Evolutionary conservation across 139 green algal species (phyloP).

Genomic region (Coccomyxa sp.): DNA sequence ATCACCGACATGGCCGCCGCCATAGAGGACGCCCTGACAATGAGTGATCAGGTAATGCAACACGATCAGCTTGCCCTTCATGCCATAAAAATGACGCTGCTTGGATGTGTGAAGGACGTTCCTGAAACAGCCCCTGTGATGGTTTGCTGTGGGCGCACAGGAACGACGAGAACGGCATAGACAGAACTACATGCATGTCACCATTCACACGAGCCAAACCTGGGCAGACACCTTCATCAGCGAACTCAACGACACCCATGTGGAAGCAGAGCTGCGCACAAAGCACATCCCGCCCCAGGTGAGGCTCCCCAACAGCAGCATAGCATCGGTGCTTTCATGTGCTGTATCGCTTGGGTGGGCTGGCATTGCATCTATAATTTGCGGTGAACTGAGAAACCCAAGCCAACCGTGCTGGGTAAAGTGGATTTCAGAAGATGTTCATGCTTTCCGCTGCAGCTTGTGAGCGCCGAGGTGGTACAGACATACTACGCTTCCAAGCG

Average conservation of each 20-base stretch:
- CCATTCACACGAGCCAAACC: conserved; percentile 76
- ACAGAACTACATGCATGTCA: conserved; percentile 96
- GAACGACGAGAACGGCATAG: conserved; percentile 88
- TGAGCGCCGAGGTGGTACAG: conserved; percentile 45
- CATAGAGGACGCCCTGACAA: conserved; percentile 84
- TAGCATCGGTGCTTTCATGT: not conserved
- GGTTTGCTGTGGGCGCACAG: not conserved
- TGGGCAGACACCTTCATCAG: conserved; percentile 98
- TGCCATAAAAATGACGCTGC: too few species aligned
- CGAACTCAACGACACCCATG: conserved; percentile 98
- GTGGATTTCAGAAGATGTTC: too few species aligned
- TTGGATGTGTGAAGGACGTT: too few species aligned
- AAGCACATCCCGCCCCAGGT: conserved; percentile 76
- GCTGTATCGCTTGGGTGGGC: not conserved
- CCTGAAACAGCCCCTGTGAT: not conserved
- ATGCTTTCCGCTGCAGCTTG: conserved; percentile 29
- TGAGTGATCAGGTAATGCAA: conserved; percentile 46
- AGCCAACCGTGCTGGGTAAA: too few species aligned
- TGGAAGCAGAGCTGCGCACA: conserved; percentile 91
- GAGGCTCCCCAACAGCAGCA: not conserved
- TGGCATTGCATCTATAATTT: too few species aligned
- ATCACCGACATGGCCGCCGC: conserved; percentile 85
- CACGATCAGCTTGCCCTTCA: not conserved
- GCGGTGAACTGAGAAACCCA: too few species aligned
- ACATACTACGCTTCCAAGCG: conserved; percentile 38